Conservation (phyloP, 352 stramenopile genomes). For the Phytophthora hibernalis region DNA sequence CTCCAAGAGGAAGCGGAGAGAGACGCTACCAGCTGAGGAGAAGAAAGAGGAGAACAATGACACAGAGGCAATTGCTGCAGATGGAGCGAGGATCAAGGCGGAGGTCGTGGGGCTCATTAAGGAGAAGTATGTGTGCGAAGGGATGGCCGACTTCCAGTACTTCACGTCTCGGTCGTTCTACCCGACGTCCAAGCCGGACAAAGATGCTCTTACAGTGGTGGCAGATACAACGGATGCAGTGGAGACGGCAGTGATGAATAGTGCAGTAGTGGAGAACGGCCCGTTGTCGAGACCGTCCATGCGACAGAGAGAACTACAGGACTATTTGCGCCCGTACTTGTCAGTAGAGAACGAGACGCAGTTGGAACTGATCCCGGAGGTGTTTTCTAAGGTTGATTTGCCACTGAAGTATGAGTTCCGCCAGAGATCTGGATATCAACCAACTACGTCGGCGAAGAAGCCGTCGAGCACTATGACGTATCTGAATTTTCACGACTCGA, state of each 20-base stretch:
- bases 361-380: slow-evolving; percentile 79
- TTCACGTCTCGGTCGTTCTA: slow-evolving; percentile 74
- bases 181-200: slow-evolving; percentile 39
- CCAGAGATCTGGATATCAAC: slow-evolving; percentile 76
- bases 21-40: slow-evolving; percentile 11
- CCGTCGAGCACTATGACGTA: slow-evolving; percentile 80
- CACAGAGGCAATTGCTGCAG: slow-evolving; percentile 1
- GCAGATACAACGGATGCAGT: slow-evolving; percentile 30
- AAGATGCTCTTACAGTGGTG: slow-evolving; percentile 36
- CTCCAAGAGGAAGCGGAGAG: slow-evolving; percentile 35
- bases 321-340: slow-evolving; percentile 68
- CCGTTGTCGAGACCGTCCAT: slow-evolving; percentile 53
- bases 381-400: slow-evolving; percentile 87
- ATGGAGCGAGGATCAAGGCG: slow-evolving; percentile 36
- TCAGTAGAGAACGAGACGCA: slow-evolving; percentile 53
- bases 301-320: slow-evolving; percentile 53
- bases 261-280: slow-evolving; percentile 36
- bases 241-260: slow-evolving; percentile 35
- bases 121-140: slow-evolving; percentile 88
- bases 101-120: slow-evolving; percentile 69
- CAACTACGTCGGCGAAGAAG: slow-evolving; percentile 64
- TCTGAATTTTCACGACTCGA: slow-evolving; percentile 80
- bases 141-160: slow-evolving; percentile 90
- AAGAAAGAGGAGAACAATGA: slow-evolving; percentile 21
- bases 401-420: slow-evolving; percentile 88